Conservation (phyloP, 192 early-diverging fungal species). For the Entophlyctis helioformis region DNA sequence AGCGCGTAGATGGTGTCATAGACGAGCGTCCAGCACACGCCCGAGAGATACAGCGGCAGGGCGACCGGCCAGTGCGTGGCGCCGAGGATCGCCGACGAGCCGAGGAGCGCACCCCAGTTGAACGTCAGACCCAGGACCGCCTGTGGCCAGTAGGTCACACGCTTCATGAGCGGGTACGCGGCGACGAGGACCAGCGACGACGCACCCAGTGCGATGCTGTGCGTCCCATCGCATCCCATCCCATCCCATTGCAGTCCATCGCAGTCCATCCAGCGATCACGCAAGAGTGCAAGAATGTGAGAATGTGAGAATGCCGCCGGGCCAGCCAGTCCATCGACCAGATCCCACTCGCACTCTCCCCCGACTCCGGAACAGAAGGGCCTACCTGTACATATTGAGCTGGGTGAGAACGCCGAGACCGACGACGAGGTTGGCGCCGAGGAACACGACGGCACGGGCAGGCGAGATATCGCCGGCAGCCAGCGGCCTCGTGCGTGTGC, state of each 20-base stretch:
- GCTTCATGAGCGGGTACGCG: constrained; percentile 88
- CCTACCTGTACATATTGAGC: constrained; percentile 72
- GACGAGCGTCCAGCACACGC: constrained; percentile 84
- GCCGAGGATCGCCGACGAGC: constrained; percentile 68
- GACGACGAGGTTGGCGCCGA: constrained; percentile 63
- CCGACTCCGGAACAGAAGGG: no score
- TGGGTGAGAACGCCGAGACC: constrained; percentile 81
- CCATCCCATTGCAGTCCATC: no score
- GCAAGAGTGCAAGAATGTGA: not conserved
- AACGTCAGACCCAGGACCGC: constrained; percentile 76
- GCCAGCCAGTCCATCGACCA: no score
- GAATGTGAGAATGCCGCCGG: not conserved
- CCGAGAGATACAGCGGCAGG: constrained; percentile 73
- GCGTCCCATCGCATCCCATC: no score
- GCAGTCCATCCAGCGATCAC: not conserved
- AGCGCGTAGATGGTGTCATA: constrained; percentile 98
- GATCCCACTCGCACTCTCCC: no score
- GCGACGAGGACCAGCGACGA: constrained; percentile 66
- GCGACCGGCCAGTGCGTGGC: constrained; percentile 52
- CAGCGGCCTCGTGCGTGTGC: constrained; percentile 72
- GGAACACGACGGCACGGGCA: constrained; percentile 58
- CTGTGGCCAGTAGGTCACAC: constrained; percentile 93
- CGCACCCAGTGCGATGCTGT: constrained; percentile 66
- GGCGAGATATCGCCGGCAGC: constrained; percentile 63
- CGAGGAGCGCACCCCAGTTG: constrained; percentile 88